These are phyloP conservation scores for Thelonectria rubi DNA, from an alignment of 2,329 filamentous ascomycete genomes.

Conservation along the genomic window DNA sequence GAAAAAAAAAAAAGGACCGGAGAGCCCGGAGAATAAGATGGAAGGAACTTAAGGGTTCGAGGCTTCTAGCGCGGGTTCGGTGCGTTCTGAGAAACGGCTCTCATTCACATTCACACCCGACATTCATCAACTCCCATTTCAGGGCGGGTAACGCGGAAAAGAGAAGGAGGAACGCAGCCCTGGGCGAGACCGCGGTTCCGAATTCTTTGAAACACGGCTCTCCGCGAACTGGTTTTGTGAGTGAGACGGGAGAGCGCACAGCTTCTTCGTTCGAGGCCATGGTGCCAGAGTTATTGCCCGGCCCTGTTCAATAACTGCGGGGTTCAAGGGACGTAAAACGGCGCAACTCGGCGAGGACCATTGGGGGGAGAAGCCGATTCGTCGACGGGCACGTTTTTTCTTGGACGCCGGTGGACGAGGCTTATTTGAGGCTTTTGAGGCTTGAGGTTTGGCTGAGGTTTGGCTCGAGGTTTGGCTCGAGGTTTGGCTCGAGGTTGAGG, in stretches of 20 bases:
- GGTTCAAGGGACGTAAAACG: too few species aligned
- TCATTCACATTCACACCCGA: too few species aligned
- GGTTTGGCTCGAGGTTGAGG: background rate
- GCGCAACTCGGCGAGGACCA: too few species aligned
- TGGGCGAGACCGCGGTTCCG: too few species aligned
- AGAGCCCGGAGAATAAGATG: conserved; percentile 26
- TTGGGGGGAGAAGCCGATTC: background rate
- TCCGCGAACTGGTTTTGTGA: conserved; percentile 14
- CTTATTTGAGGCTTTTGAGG: too few species aligned
- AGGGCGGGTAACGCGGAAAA: conserved; percentile 24
- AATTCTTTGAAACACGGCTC: conserved; percentile 29
- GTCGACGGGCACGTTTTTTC: background rate
- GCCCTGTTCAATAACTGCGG: background rate
- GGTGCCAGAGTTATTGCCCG: background rate
- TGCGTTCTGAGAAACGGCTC: conserved; percentile 12
- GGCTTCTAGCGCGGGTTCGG: conserved; percentile 27
- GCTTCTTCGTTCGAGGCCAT: background rate
- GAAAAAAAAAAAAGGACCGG: conserved; percentile 13
- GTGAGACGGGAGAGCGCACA: too few species aligned
- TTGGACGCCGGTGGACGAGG: too few species aligned
- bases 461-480: background rate
- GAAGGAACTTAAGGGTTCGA: background rate
- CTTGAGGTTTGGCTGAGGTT: too few species aligned
- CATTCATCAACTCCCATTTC: too few species aligned
- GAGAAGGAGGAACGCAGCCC: background rate